Conservation (phyloP, 352 stramenopile genomes). For the Phytophthora rubi region DNA sequence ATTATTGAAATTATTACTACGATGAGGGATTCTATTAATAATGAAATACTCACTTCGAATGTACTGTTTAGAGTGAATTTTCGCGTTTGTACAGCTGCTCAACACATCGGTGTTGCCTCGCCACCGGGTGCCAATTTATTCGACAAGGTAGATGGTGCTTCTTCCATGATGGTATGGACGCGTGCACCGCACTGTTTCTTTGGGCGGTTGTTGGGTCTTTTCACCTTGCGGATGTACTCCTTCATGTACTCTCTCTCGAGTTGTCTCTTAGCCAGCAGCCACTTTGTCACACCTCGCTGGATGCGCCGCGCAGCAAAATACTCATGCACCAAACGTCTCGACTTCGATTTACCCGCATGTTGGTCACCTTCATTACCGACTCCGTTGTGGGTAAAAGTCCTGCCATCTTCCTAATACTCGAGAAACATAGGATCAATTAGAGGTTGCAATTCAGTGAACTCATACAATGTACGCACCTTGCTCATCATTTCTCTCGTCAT, state of each 20-base stretch:
- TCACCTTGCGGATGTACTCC: not conserved
- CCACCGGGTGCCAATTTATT: not conserved
- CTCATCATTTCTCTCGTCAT: conserved; percentile 74
- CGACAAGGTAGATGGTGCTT: not conserved
- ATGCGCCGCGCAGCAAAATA: not conserved
- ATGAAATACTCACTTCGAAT: no score
- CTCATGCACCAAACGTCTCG: not conserved
- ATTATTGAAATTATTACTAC: no score
- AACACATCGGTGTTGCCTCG: not conserved
- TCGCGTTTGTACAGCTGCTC: no score
- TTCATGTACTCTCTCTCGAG: not conserved
- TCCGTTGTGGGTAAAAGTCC: not conserved
- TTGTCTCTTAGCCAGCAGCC: not conserved
- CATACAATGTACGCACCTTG: conserved; percentile 33
- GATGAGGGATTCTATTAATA: no score
- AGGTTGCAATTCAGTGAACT: not conserved
- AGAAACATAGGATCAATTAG: not conserved
- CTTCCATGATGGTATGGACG: not conserved
- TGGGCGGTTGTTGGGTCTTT: not conserved
- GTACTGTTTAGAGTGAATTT: no score
- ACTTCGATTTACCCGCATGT: not conserved
- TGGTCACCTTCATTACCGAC: not conserved
- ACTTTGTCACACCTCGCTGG: not conserved
- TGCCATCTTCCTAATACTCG: not conserved
- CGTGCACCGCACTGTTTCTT: not conserved